Evolutionary conservation across 2,329 filamentous ascomycete genomes (phyloP).

Genomic region (Tetracladium maxilliforme): DNA sequence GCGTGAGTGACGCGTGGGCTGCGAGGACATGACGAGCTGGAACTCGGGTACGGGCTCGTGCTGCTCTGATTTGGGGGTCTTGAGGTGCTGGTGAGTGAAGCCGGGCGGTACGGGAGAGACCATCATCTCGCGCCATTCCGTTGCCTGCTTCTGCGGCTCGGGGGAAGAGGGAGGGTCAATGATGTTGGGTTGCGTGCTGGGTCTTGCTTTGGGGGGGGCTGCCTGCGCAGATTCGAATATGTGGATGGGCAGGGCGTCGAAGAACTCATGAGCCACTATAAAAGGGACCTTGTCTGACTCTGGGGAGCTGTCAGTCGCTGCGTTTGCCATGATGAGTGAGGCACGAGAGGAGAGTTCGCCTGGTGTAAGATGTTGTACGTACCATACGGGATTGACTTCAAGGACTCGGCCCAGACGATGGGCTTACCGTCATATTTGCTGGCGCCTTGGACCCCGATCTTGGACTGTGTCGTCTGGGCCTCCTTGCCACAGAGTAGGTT

Average conservation of each 20-base stretch:
- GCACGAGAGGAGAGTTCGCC: conserved; percentile 3
- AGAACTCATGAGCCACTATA: conserved; percentile 96
- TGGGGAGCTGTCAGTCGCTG: conserved; percentile 16
- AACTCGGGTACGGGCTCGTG: conserved; percentile 57
- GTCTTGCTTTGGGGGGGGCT: conserved; percentile 16
- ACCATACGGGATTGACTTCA: conserved; percentile 66
- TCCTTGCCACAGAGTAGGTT: conserved; percentile 69
- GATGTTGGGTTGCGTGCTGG: conserved; percentile 16
- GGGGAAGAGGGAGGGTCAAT: conserved; percentile 19
- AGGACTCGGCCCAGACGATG: conserved; percentile 84
- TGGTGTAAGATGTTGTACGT: conserved; percentile 12
- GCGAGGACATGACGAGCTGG: conserved; percentile 63
- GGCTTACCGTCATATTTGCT: conserved; percentile 62
- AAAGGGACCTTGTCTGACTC: conserved; percentile 65
- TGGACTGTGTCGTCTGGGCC: conserved; percentile 50
- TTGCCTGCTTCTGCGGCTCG: conserved; percentile 15
- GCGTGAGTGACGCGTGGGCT: conserved; percentile 66
- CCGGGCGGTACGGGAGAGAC: conserved; percentile 51
- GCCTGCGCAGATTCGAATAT: conserved; percentile 67
- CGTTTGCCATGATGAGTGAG: not conserved
- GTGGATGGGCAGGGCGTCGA: conserved; percentile 93
- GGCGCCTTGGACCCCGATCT: conserved; percentile 57
- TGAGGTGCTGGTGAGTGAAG: conserved; percentile 35
- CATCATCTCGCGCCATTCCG: conserved; percentile 73
- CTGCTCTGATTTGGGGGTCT: conserved; percentile 34